Evolutionary conservation across 768 basidiomycete genomes (phyloP).

Genomic region (Trametes cingulata): DNA sequence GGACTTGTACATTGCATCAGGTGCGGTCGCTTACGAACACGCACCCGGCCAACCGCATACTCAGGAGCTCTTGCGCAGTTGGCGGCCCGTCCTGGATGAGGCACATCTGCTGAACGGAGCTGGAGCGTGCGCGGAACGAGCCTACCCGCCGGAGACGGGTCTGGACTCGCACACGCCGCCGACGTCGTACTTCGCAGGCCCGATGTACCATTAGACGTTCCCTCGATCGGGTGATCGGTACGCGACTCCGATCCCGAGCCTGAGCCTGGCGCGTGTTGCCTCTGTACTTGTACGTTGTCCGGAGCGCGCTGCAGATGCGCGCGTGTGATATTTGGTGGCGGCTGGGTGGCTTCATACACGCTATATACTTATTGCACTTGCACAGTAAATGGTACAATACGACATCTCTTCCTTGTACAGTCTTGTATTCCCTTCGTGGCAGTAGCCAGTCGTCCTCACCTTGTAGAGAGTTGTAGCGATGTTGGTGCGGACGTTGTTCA

Average conservation of each 20-base stretch:
- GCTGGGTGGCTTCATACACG: background rate
- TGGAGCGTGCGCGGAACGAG: background rate
- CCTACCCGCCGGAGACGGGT: background rate
- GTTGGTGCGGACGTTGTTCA: slow-evolving; percentile 7
- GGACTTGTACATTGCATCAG: slow-evolving; percentile 7
- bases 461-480: background rate
- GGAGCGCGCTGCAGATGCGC: background rate
- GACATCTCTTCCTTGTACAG: background rate
- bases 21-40: slow-evolving; percentile 3
- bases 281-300: slow-evolving; percentile 7
- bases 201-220: slow-evolving; percentile 9
- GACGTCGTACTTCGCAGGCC: slow-evolving; percentile 14
- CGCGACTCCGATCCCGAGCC: background rate
- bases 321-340: background rate
- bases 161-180: slow-evolving; percentile 4
- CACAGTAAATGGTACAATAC: slow-evolving; percentile 1
- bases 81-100: slow-evolving; percentile 9
- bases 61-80: slow-evolving; percentile 9
- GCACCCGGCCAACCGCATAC: background rate
- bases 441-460: background rate
- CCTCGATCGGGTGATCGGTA: slow-evolving; percentile 1
- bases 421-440: background rate
- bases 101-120: background rate
- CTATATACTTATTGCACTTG: slow-evolving; percentile 5
- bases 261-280: background rate